Percentiles rank a stretch among this genome's conserved stretches.
Evolutionary conservation across 176 grass and related monocot genomes (phyloP).

Genomic region (Ananas comosus): DNA sequence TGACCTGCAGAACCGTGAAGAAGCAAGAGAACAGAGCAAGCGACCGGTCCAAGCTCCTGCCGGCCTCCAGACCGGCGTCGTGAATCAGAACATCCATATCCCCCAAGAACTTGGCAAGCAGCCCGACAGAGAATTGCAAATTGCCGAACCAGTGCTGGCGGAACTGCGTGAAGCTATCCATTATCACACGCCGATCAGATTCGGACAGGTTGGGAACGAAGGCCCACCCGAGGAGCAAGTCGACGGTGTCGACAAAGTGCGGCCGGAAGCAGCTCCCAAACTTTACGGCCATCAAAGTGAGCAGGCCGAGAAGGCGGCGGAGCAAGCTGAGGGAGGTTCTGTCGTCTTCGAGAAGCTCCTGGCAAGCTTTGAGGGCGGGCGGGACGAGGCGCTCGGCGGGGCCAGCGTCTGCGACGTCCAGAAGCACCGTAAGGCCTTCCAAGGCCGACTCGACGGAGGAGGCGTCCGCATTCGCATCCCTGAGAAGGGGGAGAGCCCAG

Average conservation of each 20-base stretch:
- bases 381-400: slow-evolving; percentile 67
- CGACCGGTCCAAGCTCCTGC: slow-evolving; percentile 48
- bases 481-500: slow-evolving; percentile 82
- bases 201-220: slow-evolving; percentile 79
- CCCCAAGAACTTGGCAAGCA: slow-evolving; percentile 86
- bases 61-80: slow-evolving; percentile 35
- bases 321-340: slow-evolving; percentile 72
- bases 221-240: slow-evolving; percentile 81
- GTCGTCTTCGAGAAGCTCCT: slow-evolving; percentile 82
- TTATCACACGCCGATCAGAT: slow-evolving; percentile 51
- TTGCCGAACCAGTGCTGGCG: slow-evolving; percentile 83
- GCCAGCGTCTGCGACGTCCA: slow-evolving; percentile 44
- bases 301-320: slow-evolving; percentile 60
- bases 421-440: slow-evolving; percentile 69
- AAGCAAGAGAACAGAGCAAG: slow-evolving; percentile 76
- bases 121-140: slow-evolving; percentile 69
- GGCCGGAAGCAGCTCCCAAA: slow-evolving; percentile 73
- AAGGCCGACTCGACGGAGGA: slow-evolving; percentile 38
- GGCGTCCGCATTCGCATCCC: slow-evolving; percentile 28
- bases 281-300: slow-evolving; percentile 66
- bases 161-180: slow-evolving; percentile 89
- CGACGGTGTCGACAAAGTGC: slow-evolving; percentile 78
- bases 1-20: slow-evolving; percentile 78
- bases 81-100: slow-evolving; percentile 85
- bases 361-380: slow-evolving; percentile 57